Percentiles rank a stretch among this genome's conserved stretches.
These are phyloP conservation scores for Melaleuca alternifolia DNA, from an alignment of 345 rosid species.

Conservation along the genomic window DNA sequence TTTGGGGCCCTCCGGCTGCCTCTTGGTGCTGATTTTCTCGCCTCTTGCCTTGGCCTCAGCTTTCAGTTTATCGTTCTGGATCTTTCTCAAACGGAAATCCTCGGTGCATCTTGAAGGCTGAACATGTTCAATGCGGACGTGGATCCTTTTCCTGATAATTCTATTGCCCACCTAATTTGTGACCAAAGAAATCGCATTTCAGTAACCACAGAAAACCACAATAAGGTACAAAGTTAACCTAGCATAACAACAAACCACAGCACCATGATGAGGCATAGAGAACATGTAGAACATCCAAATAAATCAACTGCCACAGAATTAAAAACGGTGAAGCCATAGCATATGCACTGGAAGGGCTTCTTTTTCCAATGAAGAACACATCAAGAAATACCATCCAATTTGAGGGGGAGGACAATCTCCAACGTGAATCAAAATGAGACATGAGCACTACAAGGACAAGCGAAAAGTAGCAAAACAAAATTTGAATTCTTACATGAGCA, in stretches of 20 bases:
- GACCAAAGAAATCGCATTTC: not conserved
- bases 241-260: not conserved
- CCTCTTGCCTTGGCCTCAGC: slow-evolving; percentile 61
- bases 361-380: not conserved
- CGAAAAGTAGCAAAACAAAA: not conserved
- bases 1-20: slow-evolving; percentile 64
- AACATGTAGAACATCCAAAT: not conserved
- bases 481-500: not conserved
- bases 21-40: slow-evolving; percentile 56
- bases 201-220: not conserved
- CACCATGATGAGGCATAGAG: not conserved
- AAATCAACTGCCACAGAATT: not conserved
- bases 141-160: slow-evolving; percentile 63
- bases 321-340: not conserved
- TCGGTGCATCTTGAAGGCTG: slow-evolving; percentile 59
- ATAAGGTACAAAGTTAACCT: not conserved
- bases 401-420: not conserved
- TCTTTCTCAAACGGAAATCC: slow-evolving; percentile 49
- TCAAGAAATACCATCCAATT: not conserved
- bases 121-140: slow-evolving; percentile 58
- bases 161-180: slow-evolving; percentile 37
- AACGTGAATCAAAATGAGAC: not conserved
- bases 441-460: not conserved
- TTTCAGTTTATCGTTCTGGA: slow-evolving; percentile 51
- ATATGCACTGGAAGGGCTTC: not conserved